Evolutionary conservation across 1,284 basidiomycete genomes (phyloP), one percentile per base, ranked within the genome.

Genomic region (Ustilago vetiveriae): DNA sequence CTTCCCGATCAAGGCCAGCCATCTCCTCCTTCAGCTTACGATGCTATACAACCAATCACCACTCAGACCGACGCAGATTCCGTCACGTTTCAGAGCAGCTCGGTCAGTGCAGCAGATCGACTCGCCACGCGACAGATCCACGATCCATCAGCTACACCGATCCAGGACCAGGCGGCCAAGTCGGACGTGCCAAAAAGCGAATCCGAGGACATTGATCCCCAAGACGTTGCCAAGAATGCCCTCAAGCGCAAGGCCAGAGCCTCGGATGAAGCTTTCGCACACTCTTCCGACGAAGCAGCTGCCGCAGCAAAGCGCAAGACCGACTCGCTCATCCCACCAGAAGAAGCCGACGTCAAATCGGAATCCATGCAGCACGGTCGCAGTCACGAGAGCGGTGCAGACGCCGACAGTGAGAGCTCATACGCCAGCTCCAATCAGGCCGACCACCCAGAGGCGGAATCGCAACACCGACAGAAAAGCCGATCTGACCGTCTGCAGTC

Each of bases 401-500:
- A 70, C 30, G 67, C 72, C 6, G 72, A 66, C 49, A 63, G 59
- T 51, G 62, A 66, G 21, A 65, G 60, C 51, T 70, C 62, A 3
- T 65, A 43, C 24, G 48, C 51, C 16, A 59, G 60, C 23, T 60
- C 60, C 8, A 41, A 42, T 3, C 37, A 58, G 21, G 41, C 50
- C n/a, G 51, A 48, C 13, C 50, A 38, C 22, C 44, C 35, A 13
- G 21, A 45, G 14, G 36, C 24, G 11, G 26, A 13, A 9, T 19
- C 17, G n/a, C 16, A 17, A 10, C 26, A 39, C 16, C 19, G 32
- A 10, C 10, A 19, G 29, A 24, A 8, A n/a, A n/a, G n/a, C 24
- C 17, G n/a, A 33, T 23, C 32, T 21, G 40, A 37, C 14, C 39
- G 33, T 22, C 26, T n/a, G 21, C 33, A 24, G 0, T 43, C 40